Evolutionary conservation across 2,329 filamentous ascomycete species (phyloP), one percentile per base, ranked within the genome.

Genomic region (Fonsecaea multimorphosa): DNA sequence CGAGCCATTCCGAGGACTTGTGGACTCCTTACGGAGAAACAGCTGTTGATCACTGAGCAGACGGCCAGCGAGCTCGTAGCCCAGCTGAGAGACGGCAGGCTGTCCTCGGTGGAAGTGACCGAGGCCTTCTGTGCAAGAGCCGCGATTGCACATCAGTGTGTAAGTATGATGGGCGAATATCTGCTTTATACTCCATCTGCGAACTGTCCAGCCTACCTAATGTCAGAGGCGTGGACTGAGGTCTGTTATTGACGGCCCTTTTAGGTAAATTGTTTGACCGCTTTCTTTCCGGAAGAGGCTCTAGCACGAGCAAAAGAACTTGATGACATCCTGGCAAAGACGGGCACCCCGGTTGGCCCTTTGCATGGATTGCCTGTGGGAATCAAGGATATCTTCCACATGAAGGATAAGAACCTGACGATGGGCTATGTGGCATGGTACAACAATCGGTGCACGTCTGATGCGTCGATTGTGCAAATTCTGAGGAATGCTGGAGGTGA

Each of bases 321-420:
- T 0, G 85, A 87, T 61, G 73, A 74, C 0, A 76, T 83, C 66
- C 64, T 78, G 19, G 32, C 57, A 14, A 44, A 57, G 29, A 68
- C 66, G 11, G 63, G 66, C 11, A 66, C 59, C n/a, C 51, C 61
- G 12, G 53, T 70, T 12, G 66, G 66, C 6, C 65, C 66, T 22
- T 34, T 70, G 5, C 87, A 89, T 71, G 87, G 87, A 3, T 77
- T 89, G 0, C 87, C 87, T 0, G 79, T 90, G 51, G 80, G 78
- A 22, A 68, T 85, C 52, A 84, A 82, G 57, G 78, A 82, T 58
- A 81, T 83, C 67, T 67, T 65, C 32, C 38, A 75, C 46, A 70
- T 78, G 34, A 65, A 73, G 66, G 73, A 65, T 31, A 58, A 73
- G 24, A 70, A 70, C 16, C 38, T 68, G 5, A 74, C 72, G 55